Base-by-base conservation (phyloP, 176 grass and related monocot species). In the Zoysia pacifica region DNA sequence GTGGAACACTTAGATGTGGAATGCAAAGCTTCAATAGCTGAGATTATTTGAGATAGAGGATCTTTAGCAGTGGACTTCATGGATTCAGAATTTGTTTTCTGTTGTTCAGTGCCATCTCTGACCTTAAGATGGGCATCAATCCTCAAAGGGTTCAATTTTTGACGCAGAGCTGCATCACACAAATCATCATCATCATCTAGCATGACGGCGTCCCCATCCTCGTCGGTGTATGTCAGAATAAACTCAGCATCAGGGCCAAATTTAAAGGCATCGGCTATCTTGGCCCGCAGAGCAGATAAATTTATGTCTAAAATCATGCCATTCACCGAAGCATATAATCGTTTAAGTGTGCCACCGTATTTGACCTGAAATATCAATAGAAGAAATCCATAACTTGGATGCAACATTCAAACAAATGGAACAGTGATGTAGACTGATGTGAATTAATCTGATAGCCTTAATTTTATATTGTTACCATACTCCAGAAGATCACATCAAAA, bases 121-220 rank as follows among this genome's bases (percentile, higher is more conserved):
- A 48, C 86, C 76, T 85, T 99, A 69, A 99, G 70, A 44, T 91
- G 84, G 79, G 90, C 88, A 79, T 82, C 87, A 82, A 99, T 95
- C 86, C 96, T 93, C 7, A 99, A 65, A 63, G 96, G 96, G 58
- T 95, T 99, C 62, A 99, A 54, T 65, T 84, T 87, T 86, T 99
- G 96, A 47, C 52, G 79, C 76, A 95, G 69, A 81, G 88, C 96
- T 75, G 96, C 96, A 87, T 97, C 95, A 71, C 59, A 56, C 59
- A 99, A 67, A 63, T 99, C 96, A 13, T 99, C 84, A 2, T 99
- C 93, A 47, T 93, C 90, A 74, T 93, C 90, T 59, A 99, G 79
- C 88, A 92, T 85, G 38, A 99, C 90, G 79, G 67, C 60, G 58
- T 99, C 96, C 9, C 84, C 88, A 82, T 99, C 96, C 86, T 88